These are phyloP conservation scores for Cucumis cinereus DNA, from an alignment of 306 rosid genomes.

Conservation along the genomic window DNA sequence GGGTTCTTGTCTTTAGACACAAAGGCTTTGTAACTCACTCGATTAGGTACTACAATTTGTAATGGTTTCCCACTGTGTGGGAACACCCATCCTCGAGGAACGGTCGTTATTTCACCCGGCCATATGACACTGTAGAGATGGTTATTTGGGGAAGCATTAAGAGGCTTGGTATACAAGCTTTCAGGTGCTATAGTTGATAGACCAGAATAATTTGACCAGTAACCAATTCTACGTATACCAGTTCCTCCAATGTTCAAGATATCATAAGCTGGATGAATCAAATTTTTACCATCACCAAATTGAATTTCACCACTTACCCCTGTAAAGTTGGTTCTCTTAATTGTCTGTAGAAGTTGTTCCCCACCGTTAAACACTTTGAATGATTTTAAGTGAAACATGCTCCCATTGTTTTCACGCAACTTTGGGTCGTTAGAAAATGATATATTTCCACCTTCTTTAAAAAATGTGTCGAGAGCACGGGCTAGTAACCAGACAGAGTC, in stretches of 20 bases:
- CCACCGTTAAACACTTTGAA: conserved; percentile 59
- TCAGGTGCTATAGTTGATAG: conserved; percentile 53
- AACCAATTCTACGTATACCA: conserved; percentile 48
- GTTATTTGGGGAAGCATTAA: conserved; percentile 21
- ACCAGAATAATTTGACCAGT: conserved; percentile 62
- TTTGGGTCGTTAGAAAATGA: conserved; percentile 66
- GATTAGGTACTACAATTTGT: conserved; percentile 64
- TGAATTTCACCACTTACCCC: conserved; percentile 60
- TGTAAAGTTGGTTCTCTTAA: conserved; percentile 43
- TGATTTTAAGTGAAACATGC: conserved; percentile 44
- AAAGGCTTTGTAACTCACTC: conserved; percentile 51
- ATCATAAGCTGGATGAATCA: conserved; percentile 58
- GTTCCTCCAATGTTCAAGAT: conserved; percentile 59
- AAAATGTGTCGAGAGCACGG: conserved; percentile 47
- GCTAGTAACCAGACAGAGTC: conserved; percentile 87
- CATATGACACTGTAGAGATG: conserved; percentile 50
- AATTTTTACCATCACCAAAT: conserved; percentile 44
- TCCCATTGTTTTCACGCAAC: conserved; percentile 35
- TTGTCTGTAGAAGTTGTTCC: conserved; percentile 35
- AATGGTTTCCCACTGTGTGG: conserved; percentile 81
- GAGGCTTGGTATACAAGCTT: conserved; percentile 24
- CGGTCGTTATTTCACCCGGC: conserved; percentile 52
- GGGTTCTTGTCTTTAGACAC: conserved; percentile 46
- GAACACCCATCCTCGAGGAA: conserved; percentile 84
- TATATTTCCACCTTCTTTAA: conserved; percentile 50